Conservation (phyloP, 2,329 filamentous ascomycete species). For the Aspergillus bombycis region DNA sequence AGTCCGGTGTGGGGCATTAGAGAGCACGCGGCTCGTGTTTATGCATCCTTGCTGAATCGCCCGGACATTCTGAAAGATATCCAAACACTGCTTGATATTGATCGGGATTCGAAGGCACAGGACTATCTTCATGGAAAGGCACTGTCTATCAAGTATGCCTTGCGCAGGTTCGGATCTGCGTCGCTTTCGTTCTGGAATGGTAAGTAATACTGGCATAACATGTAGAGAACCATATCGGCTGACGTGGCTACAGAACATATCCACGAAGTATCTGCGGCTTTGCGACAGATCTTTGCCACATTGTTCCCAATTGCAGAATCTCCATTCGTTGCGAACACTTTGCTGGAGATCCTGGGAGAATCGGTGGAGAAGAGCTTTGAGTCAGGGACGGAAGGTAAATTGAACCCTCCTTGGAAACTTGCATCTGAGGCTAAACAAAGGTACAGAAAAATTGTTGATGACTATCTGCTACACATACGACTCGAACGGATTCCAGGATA, state of each 20-base stretch:
- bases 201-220: constrained; percentile 19
- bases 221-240: background rate
- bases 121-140: constrained; percentile 47
- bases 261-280: constrained; percentile 25
- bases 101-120: constrained; percentile 26
- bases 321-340: constrained; percentile 37
- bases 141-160: constrained; percentile 43
- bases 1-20: constrained; percentile 50
- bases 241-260: constrained; percentile 31
- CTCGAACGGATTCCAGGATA: constrained; percentile 31
- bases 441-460: constrained; percentile 20
- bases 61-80: constrained; percentile 36
- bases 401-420: background rate
- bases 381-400: constrained; percentile 34
- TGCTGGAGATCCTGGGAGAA: constrained; percentile 44
- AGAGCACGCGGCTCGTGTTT: constrained; percentile 50
- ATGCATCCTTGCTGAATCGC: constrained; percentile 41
- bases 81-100: constrained; percentile 26
- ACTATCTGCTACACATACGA: constrained; percentile 29
- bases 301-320: constrained; percentile 35
- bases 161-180: constrained; percentile 39
- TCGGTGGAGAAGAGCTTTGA: constrained; percentile 36
- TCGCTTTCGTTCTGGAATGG: constrained; percentile 39
- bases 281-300: constrained; percentile 29
- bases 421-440: constrained; percentile 11